Evolutionary conservation across 345 rosid genomes (phyloP), one percentile per base, ranked within the genome.

Genomic region (Boechera stricta): DNA sequence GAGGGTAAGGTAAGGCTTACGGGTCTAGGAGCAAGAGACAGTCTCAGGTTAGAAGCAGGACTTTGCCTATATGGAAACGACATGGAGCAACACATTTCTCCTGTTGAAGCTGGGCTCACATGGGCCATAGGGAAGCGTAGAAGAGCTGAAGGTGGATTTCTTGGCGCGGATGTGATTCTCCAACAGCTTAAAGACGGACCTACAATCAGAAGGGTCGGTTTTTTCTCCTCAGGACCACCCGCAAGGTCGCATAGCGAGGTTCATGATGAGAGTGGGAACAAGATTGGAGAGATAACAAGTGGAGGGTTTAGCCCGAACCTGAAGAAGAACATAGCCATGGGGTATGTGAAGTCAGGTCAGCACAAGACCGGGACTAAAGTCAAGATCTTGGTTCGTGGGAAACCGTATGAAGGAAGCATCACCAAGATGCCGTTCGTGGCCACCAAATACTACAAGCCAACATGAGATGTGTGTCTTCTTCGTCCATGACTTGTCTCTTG

Each of bases 91-190:
- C 98, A 96, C 81, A 83, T 63, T 59, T 71, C 97, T 10, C 97
- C 99, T 0, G 92, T 93, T 4, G 99, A 96, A 77, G 98, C 99
- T 10, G 99, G 98, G 2, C 87, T 96, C 45, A 87, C 89, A 44
- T 93, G 99, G 99, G 99, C 99, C 49, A 90, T 93, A 67, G 99
- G 99, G 64, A 96, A 96, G 82, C 87, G 98, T 51, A 87, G 98
- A 67, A 90, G 87, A 75, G 95, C 97, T 3, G 98, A 96, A 79
- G 99, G 98, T 4, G 97, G 98, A 36, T 93, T 96, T 78, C 89
- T 93, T 0, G 99, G 99, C 1, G 98, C 98, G 0, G 93, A 87
- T 38, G 87, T 86, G 28, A 93, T 96, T 68, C 97, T 96, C 73
- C 91, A 91, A 73, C 97, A 93, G 77, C 91, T 93, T 0, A 92